Evolutionary conservation across 2,329 filamentous ascomycete genomes (phyloP).

Genomic region (Colletotrichum higginsianum): DNA sequence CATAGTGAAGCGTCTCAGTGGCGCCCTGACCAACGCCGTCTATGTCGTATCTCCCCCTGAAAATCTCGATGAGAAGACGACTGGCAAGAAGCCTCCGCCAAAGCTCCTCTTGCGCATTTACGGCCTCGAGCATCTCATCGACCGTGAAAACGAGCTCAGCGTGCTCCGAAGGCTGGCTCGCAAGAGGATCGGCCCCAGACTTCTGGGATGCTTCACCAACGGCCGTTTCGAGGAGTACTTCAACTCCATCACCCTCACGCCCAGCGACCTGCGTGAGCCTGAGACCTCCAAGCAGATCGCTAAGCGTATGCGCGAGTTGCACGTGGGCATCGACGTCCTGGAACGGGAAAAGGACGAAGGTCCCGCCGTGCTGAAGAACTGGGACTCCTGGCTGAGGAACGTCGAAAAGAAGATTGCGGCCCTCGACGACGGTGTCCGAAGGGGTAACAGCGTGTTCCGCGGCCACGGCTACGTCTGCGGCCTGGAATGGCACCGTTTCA

Average conservation of each 20-base stretch:
- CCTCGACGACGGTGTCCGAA: conserved; percentile 70
- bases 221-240: conserved; percentile 97
- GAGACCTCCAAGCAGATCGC: conserved; percentile 94
- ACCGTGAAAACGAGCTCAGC: conserved; percentile 89
- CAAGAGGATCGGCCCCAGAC: conserved; percentile 92
- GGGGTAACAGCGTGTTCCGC: conserved; percentile 49
- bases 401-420: conserved; percentile 72
- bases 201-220: conserved; percentile 93
- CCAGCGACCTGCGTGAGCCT: conserved; percentile 81
- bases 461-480: conserved; percentile 81
- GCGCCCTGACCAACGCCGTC: conserved; percentile 95
- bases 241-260: conserved; percentile 84
- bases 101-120: conserved; percentile 94
- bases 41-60: conserved; percentile 91
- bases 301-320: conserved; percentile 96
- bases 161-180: conserved; percentile 88
- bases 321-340: conserved; percentile 91
- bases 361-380: conserved; percentile 90
- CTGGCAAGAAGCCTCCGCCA: conserved; percentile 63
- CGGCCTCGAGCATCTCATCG: conserved; percentile 95
- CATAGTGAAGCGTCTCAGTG: conserved; percentile 83
- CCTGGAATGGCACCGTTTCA: conserved; percentile 85
- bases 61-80: conserved; percentile 61
- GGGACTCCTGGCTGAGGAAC: conserved; percentile 89
- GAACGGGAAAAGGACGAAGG: conserved; percentile 83